Evolutionary conservation across 1,139 yeast species (phyloP).

Genomic region (Blastobotrys ciferrii): DNA sequence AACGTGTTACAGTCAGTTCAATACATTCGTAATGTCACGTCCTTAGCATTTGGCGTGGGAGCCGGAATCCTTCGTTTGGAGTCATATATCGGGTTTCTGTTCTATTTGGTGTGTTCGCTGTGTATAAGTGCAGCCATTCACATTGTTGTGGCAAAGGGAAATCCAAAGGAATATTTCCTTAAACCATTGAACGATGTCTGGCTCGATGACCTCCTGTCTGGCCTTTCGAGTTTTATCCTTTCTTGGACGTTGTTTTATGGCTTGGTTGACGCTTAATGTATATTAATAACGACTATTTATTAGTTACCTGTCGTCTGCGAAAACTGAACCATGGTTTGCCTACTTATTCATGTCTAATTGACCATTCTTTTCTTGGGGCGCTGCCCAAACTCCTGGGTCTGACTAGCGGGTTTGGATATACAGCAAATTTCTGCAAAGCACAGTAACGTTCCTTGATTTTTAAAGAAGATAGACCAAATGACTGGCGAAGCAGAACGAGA

Average conservation of each 20-base stretch:
- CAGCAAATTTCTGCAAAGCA: too few relatives aligned
- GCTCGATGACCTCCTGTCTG: conserved; percentile 53
- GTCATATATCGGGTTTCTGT: conserved; percentile 58
- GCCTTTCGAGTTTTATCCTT: conserved; percentile 70
- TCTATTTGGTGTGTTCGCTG: conserved; percentile 53
- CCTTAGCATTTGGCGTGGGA: conserved; percentile 64
- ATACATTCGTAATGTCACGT: conserved; percentile 60
- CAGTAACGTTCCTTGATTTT: too few relatives aligned
- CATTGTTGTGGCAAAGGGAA: conserved; percentile 43
- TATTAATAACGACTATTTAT: too few relatives aligned
- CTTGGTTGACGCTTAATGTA: conserved; percentile 44
- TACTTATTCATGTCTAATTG: too few relatives aligned
- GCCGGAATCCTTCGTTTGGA: conserved; percentile 74
- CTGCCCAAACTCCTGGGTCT: too few relatives aligned
- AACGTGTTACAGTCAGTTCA: conserved; percentile 42
- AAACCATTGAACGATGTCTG: conserved; percentile 57
- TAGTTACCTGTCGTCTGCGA: too few relatives aligned
- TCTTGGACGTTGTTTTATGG: conserved; percentile 85
- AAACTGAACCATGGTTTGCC: too few relatives aligned
- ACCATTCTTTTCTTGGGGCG: too few relatives aligned
- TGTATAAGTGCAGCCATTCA: conserved; percentile 46
- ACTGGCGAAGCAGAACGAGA: too few relatives aligned
- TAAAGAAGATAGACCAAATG: too few relatives aligned
- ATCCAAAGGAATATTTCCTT: conserved; percentile 49
- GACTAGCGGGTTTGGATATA: too few relatives aligned